phyloP scores from a whole-genome alignment of 345 rosid species.

The Lumnitzera littorea region DNA sequence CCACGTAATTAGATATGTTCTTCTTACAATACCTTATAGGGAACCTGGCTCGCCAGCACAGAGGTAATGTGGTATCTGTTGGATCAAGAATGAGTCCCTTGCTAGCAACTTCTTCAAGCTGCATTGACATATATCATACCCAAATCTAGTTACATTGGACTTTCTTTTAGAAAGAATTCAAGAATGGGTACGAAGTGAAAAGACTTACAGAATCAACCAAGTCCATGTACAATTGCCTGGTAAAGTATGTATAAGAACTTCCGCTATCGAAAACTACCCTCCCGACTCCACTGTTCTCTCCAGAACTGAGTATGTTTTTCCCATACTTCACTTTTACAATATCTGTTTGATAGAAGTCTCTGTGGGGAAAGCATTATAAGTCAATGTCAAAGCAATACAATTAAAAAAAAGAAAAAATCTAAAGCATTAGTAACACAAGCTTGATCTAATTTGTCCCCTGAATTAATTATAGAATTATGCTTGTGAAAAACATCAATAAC shows the following conservation, averaged over 20 bases:
- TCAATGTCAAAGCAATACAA: neutral
- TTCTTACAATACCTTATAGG: constrained; percentile 45
- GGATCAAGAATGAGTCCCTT: constrained; percentile 41
- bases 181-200: neutral
- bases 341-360: constrained; percentile 51
- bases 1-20: neutral
- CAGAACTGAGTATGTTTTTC: constrained; percentile 38
- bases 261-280: constrained; percentile 70
- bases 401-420: neutral
- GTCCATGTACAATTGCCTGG: constrained; percentile 58
- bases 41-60: constrained; percentile 61
- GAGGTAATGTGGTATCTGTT: constrained; percentile 63
- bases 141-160: neutral
- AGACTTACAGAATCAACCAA: constrained; percentile 65
- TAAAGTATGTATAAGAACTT: constrained; percentile 86
- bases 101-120: constrained; percentile 49
- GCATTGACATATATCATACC: constrained; percentile 13
- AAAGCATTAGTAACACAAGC: too few species aligned
- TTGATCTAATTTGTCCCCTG: too few species aligned
- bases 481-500: neutral
- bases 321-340: constrained; percentile 61
- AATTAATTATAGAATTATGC: neutral
- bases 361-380: constrained; percentile 16
- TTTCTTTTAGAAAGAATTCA: neutral
- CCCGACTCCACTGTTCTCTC: constrained; percentile 25